A percentile compares a stretch with the other conserved stretches of the same genome.
Conservation (phyloP, 192 early-diverging fungal species). For the Lunasporangiospora selenospora region DNA sequence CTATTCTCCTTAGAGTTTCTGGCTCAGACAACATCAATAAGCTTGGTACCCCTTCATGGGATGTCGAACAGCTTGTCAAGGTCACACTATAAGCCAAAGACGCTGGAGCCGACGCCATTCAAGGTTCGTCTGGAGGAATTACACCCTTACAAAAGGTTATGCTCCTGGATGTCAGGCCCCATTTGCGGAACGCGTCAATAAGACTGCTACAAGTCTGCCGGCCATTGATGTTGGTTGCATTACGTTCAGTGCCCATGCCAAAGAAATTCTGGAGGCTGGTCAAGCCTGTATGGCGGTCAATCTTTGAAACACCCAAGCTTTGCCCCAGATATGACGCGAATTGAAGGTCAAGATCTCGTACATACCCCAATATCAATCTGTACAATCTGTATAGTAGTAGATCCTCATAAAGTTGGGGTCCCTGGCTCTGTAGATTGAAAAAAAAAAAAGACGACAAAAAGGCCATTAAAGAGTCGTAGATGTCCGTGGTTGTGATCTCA, state of each 20-base stretch:
- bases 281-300: slow-evolving; percentile 70
- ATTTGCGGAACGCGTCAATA: slow-evolving; percentile 63
- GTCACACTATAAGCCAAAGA: slow-evolving; percentile 56
- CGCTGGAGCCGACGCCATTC: slow-evolving; percentile 81
- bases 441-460: too few species aligned
- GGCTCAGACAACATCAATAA: slow-evolving; percentile 67
- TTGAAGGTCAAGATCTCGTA: slow-evolving; percentile 64
- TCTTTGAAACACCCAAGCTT: slow-evolving; percentile 71
- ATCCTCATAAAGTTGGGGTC: too few species aligned
- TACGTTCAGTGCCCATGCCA: slow-evolving; percentile 63
- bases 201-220: slow-evolving; percentile 57
- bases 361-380: slow-evolving; percentile 69
- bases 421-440: too few species aligned
- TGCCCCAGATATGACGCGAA: slow-evolving; percentile 64
- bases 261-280: slow-evolving; percentile 62
- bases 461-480: too few species aligned
- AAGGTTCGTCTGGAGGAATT: slow-evolving; percentile 77
- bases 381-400: too few species aligned
- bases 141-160: slow-evolving; percentile 52
- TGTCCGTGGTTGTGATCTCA: too few species aligned
- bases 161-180: slow-evolving; percentile 67
- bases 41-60: slow-evolving; percentile 64
- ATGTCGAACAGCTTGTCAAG: slow-evolving; percentile 70
- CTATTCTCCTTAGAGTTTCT: slow-evolving; percentile 82
- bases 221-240: slow-evolving; percentile 78